Conservation (phyloP, 805 yeast genomes). For the Ogataea zsoltii region DNA sequence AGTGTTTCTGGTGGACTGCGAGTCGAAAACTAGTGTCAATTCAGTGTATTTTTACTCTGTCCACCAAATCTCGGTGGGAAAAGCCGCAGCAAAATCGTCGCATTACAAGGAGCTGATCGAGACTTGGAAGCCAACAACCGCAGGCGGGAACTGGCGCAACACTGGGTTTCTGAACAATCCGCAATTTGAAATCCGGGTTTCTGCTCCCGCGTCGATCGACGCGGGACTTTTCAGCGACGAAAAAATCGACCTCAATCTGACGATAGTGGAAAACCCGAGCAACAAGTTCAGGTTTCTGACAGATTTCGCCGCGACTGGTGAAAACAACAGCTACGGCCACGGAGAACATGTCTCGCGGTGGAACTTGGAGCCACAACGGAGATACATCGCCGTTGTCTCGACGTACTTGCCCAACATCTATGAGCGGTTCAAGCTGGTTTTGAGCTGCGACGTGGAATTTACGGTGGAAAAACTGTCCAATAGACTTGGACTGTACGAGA, state of each 20-base stretch:
- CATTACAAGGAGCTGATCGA: conserved; percentile 34
- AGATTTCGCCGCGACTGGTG: conserved; percentile 20
- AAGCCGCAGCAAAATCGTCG: conserved; percentile 14
- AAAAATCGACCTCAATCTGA: conserved; percentile 38
- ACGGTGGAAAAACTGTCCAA: conserved; percentile 8
- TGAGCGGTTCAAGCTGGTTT: conserved; percentile 34
- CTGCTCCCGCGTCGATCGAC: conserved; percentile 19
- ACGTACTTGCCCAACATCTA: conserved; percentile 39
- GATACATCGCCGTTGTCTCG: conserved; percentile 49
- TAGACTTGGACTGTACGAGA: conserved; percentile 15
- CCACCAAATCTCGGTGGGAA: conserved; percentile 6
- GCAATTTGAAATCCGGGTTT: conserved; percentile 43
- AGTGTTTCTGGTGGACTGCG: conserved; percentile 17
- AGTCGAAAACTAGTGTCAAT: conserved; percentile 1
- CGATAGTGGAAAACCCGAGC: conserved; percentile 41
- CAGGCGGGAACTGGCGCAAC: conserved; percentile 58
- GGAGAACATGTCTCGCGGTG: conserved; percentile 28
- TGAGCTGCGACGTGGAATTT: conserved; percentile 26
- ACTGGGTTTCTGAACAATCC: conserved; percentile 55
- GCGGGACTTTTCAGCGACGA: conserved; percentile 28
- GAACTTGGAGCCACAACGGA: conserved; percentile 33
- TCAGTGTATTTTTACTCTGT: conserved; percentile 14
- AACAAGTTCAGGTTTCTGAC: conserved; percentile 26
- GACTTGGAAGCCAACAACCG: conserved; percentile 44
- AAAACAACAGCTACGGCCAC: conserved; percentile 25